Evolutionary conservation across 2,329 filamentous ascomycete species (phyloP).

Genomic region (Exophiala oligosperma): DNA sequence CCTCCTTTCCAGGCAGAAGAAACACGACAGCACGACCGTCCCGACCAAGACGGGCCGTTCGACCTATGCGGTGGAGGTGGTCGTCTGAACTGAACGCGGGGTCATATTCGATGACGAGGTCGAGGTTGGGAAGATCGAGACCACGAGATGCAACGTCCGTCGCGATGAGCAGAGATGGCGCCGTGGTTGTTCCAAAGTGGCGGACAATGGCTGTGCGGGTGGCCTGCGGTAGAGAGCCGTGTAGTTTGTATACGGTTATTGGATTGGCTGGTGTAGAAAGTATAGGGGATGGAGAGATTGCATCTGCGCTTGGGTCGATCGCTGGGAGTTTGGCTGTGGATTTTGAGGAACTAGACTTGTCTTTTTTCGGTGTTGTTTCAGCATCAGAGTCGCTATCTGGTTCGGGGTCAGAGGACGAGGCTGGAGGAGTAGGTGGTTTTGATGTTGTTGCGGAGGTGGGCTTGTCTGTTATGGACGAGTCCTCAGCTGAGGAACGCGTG

Average conservation of each 20-base stretch:
- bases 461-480: constrained; percentile 29
- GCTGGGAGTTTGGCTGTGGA: constrained; percentile 2
- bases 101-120: constrained; percentile 94
- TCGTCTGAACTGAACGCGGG: constrained; percentile 91
- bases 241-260: constrained; percentile 80
- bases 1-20: constrained; percentile 85
- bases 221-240: constrained; percentile 86
- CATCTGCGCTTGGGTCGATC: constrained; percentile 36
- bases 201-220: constrained; percentile 83
- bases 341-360: background rate
- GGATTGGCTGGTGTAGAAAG: constrained; percentile 75
- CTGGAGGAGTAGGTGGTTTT: constrained; percentile 6
- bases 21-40: constrained; percentile 86
- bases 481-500: constrained; percentile 41
- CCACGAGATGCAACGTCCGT: constrained; percentile 96
- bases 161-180: constrained; percentile 81
- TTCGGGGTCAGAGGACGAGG: background rate
- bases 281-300: constrained; percentile 67
- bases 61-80: constrained; percentile 90
- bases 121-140: constrained; percentile 91
- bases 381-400: constrained; percentile 20
- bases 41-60: constrained; percentile 88
- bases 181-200: constrained; percentile 71
- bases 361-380: background rate
- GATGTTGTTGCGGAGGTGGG: constrained; percentile 26